Evolutionary conservation across 495 filamentous ascomycete species (phyloP).

Genomic region (Hypoxylon rickii): DNA sequence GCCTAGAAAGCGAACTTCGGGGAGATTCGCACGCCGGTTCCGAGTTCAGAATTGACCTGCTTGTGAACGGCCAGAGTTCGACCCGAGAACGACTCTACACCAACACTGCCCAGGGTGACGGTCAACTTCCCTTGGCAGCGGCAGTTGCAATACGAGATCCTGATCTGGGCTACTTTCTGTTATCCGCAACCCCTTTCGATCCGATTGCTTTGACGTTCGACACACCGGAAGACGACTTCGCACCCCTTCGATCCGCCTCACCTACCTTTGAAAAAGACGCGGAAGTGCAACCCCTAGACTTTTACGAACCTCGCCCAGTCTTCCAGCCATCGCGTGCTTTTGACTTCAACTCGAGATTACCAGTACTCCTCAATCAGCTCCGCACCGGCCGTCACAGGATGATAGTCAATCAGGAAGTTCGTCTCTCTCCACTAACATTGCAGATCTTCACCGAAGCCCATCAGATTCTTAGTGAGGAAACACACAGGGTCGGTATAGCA

Average conservation of each 20-base stretch:
- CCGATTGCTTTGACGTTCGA: constrained; percentile 72
- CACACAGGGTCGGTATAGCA: constrained; percentile 68
- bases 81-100: constrained; percentile 64
- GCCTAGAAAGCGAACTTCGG: constrained; percentile 75
- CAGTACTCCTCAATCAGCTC: constrained; percentile 64
- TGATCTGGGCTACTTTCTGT: constrained; percentile 77
- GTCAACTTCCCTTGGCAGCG: constrained; percentile 56
- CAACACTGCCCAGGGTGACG: constrained; percentile 41
- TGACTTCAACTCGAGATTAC: constrained; percentile 61
- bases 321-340: constrained; percentile 73
- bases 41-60: constrained; percentile 71
- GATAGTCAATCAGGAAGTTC: constrained; percentile 69
- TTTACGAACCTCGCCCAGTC: constrained; percentile 62
- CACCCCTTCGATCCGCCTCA: constrained; percentile 39
- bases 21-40: constrained; percentile 66
- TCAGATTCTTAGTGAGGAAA: constrained; percentile 73
- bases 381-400: constrained; percentile 63
- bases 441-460: constrained; percentile 78
- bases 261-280: constrained; percentile 42
- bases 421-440: constrained; percentile 74
- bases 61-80: constrained; percentile 66
- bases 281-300: constrained; percentile 41
- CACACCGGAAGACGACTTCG: constrained; percentile 55
- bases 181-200: constrained; percentile 67
- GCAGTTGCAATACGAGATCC: constrained; percentile 71